Evolutionary conservation across 495 filamentous ascomycete genomes (phyloP).

Genomic region (Neurospora sublineolata): DNA sequence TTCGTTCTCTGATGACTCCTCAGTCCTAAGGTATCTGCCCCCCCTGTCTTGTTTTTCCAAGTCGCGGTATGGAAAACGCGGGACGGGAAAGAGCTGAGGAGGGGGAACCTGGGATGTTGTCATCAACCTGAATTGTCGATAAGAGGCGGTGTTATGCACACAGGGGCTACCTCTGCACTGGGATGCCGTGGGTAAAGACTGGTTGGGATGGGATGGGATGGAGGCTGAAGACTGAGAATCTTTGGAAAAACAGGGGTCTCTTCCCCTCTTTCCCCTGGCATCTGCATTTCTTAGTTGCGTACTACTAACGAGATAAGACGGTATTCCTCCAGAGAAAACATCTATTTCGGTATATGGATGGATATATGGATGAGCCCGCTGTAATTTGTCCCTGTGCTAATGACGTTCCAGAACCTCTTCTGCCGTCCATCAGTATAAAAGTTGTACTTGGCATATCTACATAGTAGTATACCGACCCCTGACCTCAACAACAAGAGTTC

Average conservation of each 20-base stretch:
- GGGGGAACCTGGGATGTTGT: background rate
- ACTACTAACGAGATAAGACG: background rate
- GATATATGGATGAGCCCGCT: background rate
- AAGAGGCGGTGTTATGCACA: background rate
- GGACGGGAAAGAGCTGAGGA: background rate
- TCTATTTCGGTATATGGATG: background rate
- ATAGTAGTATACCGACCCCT: too few relatives aligned
- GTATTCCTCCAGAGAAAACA: background rate
- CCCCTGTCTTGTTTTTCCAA: background rate
- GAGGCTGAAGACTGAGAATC: background rate
- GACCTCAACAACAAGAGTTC: background rate
- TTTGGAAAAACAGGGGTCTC: background rate
- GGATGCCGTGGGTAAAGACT: slow-evolving; percentile 15
- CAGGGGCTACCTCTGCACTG: background rate
- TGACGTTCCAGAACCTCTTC: background rate
- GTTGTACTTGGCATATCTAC: background rate
- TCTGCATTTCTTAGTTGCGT: background rate
- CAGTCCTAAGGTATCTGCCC: background rate
- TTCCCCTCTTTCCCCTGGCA: background rate
- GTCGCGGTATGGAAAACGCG: background rate
- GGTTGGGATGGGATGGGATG: slow-evolving; percentile 10
- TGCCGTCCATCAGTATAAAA: background rate
- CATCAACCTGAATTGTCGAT: background rate
- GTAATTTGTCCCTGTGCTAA: background rate
- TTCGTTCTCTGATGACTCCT: background rate